Base-by-base conservation (phyloP, 2,329 filamentous ascomycete species). In the Paraphoma chrysanthemicola region DNA sequence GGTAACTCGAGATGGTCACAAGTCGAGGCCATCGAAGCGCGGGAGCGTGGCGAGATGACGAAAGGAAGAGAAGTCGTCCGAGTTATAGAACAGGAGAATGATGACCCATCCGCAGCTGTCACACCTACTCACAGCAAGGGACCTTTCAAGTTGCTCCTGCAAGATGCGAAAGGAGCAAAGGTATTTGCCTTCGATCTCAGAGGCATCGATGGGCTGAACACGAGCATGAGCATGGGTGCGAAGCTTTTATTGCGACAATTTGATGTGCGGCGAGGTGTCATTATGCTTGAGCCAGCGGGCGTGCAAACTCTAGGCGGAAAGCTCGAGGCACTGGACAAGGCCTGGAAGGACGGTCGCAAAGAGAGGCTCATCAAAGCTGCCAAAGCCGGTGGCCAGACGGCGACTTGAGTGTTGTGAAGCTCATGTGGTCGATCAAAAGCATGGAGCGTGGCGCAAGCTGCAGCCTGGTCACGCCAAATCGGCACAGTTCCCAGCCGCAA, bases 281-380 rank as follows among this genome's bases (percentile, higher is more conserved):
- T 96, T n/a, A 78, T 98, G 76, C 80, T 99, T 17, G 89, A 92
- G 60, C 88, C 91, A 1, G 80, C 79, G 2, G 87, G 77, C 54
- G 88, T 87, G 51, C 83, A 85, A n/a, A 71, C 96, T 2, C 77
- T 97, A n/a, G 95, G 95, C 1, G 95, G 95, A 0, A 96, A 91
- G 78, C 85, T 98, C 44, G 93, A 97, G 52, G 81, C 81, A 0
- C 86, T 93, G 82, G 91, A 98, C 70, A 88, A 86, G 71, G 82
- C 82, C 7, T 98, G 94, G 94, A 82, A 83, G 45, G 86, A 88
- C 12, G 87, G 86, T 1, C 84, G 91, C 61, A 88, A 97, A 74
- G 83, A 82, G 47, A 85, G 86, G 61, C 75, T 98, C 57, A 88
- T 86, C 71, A 84, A 85, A 48, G 85, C 82, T 11, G 84, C 88